phyloP scores from a whole-genome alignment of 306 rosid species.

The Benincasa hispida region DNA sequence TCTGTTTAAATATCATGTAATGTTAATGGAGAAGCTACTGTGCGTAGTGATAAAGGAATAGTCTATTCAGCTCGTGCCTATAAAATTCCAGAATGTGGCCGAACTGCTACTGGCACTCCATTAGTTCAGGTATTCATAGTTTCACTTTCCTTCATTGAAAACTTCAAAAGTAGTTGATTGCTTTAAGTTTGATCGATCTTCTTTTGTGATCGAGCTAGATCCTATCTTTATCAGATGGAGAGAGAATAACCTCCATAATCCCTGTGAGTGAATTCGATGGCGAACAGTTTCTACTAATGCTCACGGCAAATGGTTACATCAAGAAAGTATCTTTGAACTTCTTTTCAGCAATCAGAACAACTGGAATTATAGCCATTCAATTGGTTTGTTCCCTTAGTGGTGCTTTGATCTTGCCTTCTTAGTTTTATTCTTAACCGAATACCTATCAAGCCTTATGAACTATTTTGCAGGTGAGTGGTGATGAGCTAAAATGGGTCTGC shows the following conservation, averaged over 20 bases:
- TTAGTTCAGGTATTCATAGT: slow-evolving; percentile 55
- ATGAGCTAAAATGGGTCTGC: slow-evolving; percentile 97
- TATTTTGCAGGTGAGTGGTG: slow-evolving; percentile 68
- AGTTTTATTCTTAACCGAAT: slow-evolving; percentile 3
- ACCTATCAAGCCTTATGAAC: slow-evolving; percentile 19
- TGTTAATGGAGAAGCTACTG: background rate
- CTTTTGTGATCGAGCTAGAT: slow-evolving; percentile 39
- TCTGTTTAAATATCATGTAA: background rate
- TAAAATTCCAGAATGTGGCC: slow-evolving; percentile 84
- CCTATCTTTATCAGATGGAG: slow-evolving; percentile 85
- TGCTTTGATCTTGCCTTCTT: slow-evolving; percentile 8
- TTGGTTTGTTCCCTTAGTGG: slow-evolving; percentile 57
- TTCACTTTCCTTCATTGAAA: background rate
- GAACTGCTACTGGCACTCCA: slow-evolving; percentile 90
- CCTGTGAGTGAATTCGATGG: slow-evolving; percentile 83
- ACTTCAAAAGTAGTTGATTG: background rate
- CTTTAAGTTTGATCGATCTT: background rate
- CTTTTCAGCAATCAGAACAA: slow-evolving; percentile 82
- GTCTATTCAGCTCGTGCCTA: slow-evolving; percentile 93
- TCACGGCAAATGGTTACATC: slow-evolving; percentile 82
- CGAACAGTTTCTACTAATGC: slow-evolving; percentile 86
- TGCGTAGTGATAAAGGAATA: slow-evolving; percentile 78
- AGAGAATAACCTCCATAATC: slow-evolving; percentile 84
- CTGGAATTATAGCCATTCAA: slow-evolving; percentile 95
- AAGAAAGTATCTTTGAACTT: slow-evolving; percentile 84